Conservation (phyloP, 108 stramenopile species). For the Cyclostephanos tholiformis region DNA sequence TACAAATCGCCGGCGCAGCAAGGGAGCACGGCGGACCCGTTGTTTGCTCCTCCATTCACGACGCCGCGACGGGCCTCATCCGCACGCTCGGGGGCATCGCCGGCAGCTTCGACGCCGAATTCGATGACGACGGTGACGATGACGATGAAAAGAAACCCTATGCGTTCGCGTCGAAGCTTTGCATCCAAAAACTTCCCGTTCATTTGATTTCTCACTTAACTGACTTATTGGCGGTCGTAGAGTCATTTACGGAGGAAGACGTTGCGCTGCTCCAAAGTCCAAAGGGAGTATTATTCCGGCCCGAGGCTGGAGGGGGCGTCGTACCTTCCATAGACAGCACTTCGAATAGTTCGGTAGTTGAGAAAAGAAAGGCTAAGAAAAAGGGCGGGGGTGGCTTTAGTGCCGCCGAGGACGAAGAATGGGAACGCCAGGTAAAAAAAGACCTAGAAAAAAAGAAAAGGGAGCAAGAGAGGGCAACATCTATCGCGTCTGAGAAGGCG, state of each 20-base stretch:
- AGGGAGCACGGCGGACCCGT: background rate
- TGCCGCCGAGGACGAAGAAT: conserved; percentile 80
- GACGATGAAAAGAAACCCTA: conserved; percentile 68
- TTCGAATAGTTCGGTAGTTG: conserved; percentile 8
- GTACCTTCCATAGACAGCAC: conserved; percentile 7
- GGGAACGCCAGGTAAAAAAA: conserved; percentile 86
- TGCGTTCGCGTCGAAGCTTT: conserved; percentile 55
- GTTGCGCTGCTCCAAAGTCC: conserved; percentile 39
- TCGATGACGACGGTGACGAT: conserved; percentile 57
- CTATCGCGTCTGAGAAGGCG: conserved; percentile 8
- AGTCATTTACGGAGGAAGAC: conserved; percentile 47
- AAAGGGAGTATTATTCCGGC: conserved; percentile 37
- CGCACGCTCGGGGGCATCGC: conserved; percentile 64
- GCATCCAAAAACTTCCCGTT: conserved; percentile 35
- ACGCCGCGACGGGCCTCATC: conserved; percentile 62
- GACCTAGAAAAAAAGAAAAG: conserved; percentile 78
- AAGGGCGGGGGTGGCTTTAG: conserved; percentile 54
- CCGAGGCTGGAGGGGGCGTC: conserved; percentile 10
- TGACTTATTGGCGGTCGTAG: conserved; percentile 16
- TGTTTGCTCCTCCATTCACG: conserved; percentile 56
- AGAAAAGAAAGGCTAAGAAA: conserved; percentile 48
- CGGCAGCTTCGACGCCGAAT: conserved; percentile 52
- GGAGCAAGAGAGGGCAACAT: conserved; percentile 8
- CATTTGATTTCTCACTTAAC: conserved; percentile 35
- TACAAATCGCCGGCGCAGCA: background rate